These are phyloP conservation scores for Nidularia sp. DNA, from an alignment of 768 basidiomycete species.

Conservation along the genomic window DNA sequence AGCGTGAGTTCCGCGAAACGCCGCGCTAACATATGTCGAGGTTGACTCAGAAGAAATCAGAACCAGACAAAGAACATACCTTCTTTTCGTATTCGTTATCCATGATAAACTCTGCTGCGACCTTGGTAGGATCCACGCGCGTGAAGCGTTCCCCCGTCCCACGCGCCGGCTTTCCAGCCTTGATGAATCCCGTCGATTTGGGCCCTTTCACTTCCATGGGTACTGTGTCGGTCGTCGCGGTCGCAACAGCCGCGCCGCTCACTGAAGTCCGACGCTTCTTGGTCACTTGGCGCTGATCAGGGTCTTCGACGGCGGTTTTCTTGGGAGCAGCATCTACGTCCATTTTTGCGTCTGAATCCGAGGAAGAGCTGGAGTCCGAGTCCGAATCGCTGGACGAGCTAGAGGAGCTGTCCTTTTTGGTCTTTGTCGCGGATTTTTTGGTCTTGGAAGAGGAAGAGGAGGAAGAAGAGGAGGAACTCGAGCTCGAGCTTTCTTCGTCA, in stretches of 20 bases:
- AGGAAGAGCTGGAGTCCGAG: slow-evolving; percentile 14
- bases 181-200: slow-evolving; percentile 10
- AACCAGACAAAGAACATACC: slow-evolving; percentile 4
- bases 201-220: slow-evolving; percentile 7
- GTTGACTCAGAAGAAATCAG: neutral
- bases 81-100: slow-evolving; percentile 76
- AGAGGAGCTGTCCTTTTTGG: slow-evolving; percentile 3
- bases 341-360: neutral
- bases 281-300: slow-evolving; percentile 28
- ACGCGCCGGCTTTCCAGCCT: slow-evolving; percentile 26
- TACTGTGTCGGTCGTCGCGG: slow-evolving; percentile 22
- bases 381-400: slow-evolving; percentile 11
- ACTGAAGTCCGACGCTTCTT: slow-evolving; percentile 63
- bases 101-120: slow-evolving; percentile 30
- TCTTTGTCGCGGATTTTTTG: slow-evolving; percentile 1
- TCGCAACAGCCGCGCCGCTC: slow-evolving; percentile 44
- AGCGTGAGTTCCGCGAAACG: neutral
- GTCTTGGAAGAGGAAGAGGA: slow-evolving; percentile 15
- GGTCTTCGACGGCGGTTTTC: neutral
- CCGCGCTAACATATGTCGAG: neutral
- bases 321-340: slow-evolving; percentile 3
- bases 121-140: slow-evolving; percentile 65
- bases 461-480: slow-evolving; percentile 12
- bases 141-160: slow-evolving; percentile 70
- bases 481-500: neutral